Conservation (phyloP, 805 yeast species). For the Candida easanensis region DNA sequence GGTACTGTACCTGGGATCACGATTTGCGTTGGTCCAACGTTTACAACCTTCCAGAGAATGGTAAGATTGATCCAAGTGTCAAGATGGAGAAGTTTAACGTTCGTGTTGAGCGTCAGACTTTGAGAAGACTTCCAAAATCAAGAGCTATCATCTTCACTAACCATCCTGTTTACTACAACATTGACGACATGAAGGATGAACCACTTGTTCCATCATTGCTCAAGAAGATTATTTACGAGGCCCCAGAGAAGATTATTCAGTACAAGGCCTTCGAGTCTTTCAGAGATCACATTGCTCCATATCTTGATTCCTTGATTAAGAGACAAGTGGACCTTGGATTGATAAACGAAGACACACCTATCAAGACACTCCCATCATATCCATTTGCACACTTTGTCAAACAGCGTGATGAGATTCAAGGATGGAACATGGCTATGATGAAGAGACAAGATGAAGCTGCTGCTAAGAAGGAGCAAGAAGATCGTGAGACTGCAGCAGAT, state of each 20-base stretch:
- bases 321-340: constrained; percentile 58
- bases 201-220: constrained; percentile 69
- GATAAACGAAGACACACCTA: constrained; percentile 51
- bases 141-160: constrained; percentile 69
- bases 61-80: constrained; percentile 42
- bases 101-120: constrained; percentile 71
- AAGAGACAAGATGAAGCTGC: constrained; percentile 25
- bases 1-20: constrained; percentile 76
- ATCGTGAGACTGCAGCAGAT: constrained; percentile 4
- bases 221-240: constrained; percentile 61
- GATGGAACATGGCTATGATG: constrained; percentile 37
- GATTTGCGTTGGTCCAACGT: constrained; percentile 54
- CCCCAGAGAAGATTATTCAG: constrained; percentile 60
- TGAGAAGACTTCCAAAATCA: constrained; percentile 63
- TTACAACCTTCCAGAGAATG: constrained; percentile 45
- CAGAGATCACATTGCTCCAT: constrained; percentile 57
- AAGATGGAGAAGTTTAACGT: constrained; percentile 56
- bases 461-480: constrained; percentile 9
- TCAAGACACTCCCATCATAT: constrained; percentile 56
- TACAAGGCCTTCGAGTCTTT: constrained; percentile 60
- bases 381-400: constrained; percentile 60
- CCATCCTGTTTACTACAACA: constrained; percentile 74
- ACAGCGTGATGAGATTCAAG: constrained; percentile 34
- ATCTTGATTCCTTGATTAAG: constrained; percentile 53
- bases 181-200: constrained; percentile 80